These are phyloP conservation scores for Sporopachydermia lactativora DNA, from an alignment of 805 yeast genomes.

Conservation along the genomic window DNA sequence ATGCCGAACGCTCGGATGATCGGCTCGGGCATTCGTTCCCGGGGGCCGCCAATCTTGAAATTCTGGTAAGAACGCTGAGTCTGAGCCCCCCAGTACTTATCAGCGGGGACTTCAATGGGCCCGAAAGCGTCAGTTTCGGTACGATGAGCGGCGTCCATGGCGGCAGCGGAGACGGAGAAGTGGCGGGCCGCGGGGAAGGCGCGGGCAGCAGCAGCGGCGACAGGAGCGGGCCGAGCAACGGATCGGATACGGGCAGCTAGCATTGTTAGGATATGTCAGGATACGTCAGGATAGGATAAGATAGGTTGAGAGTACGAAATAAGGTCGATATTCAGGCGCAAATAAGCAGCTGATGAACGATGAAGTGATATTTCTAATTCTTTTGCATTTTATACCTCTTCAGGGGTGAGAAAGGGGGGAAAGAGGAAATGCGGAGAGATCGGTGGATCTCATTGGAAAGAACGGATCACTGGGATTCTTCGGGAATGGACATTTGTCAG, in stretches of 20 bases:
- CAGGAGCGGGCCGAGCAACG: not conserved
- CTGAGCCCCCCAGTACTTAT: conserved; percentile 97
- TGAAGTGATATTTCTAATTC: no score
- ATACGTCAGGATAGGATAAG: no score
- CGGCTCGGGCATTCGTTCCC: conserved; percentile 87
- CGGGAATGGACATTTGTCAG: no score
- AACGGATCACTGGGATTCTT: no score
- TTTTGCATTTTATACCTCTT: no score
- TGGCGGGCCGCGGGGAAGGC: not conserved
- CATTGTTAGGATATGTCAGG: no score
- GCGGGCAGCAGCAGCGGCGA: not conserved
- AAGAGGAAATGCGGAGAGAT: no score
- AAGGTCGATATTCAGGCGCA: no score
- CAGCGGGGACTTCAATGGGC: conserved; percentile 77
- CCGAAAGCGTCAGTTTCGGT: conserved; percentile 94
- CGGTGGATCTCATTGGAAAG: no score
- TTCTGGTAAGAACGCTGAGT: conserved; percentile 82
- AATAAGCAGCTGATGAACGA: no score
- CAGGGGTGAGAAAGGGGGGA: no score
- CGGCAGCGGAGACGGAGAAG: not conserved
- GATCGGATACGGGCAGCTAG: not conserved
- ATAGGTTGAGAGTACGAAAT: no score
- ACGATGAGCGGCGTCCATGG: conserved; percentile 26
- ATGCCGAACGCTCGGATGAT: conserved; percentile 86
- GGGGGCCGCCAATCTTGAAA: conserved; percentile 89